Evolutionary conservation across 2,329 filamentous ascomycete genomes (phyloP).

Genomic region (Pseudocercospora pini-densiflorae): DNA sequence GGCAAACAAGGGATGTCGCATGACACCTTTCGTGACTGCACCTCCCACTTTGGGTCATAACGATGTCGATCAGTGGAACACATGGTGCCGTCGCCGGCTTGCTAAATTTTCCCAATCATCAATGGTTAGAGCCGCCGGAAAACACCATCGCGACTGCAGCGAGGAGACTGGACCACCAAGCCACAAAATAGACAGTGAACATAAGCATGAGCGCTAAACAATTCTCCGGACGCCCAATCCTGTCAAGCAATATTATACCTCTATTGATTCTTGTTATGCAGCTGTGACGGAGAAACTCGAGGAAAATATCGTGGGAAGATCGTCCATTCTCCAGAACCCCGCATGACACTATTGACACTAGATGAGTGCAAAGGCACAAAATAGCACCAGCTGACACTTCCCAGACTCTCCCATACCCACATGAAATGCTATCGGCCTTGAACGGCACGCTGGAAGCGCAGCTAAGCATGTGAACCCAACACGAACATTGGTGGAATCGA

Average conservation of each 20-base stretch:
- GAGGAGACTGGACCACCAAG: not conserved
- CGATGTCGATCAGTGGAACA: not conserved
- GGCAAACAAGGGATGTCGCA: not conserved
- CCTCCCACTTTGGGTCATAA: not conserved
- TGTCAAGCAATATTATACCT: not conserved
- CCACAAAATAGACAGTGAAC: conserved; percentile 1
- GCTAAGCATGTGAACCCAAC: not conserved
- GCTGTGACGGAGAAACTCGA: not conserved
- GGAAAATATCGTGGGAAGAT: not conserved
- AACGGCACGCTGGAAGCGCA: not conserved
- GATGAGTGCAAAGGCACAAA: not conserved
- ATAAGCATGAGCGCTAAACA: not conserved
- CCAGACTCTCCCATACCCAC: not conserved
- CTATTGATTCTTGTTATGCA: not conserved
- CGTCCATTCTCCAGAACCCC: not conserved
- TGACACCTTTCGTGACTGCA: not conserved
- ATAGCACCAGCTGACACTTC: not conserved
- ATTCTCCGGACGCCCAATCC: not conserved
- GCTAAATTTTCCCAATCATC: not conserved
- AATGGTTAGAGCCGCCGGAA: not conserved
- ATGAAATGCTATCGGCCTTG: not conserved
- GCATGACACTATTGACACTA: conserved; percentile 1
- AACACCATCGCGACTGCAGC: not conserved
- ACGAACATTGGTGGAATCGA: not conserved
- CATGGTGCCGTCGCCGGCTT: not conserved